Conservation (phyloP, 2,329 filamentous ascomycete genomes). For the Colletotrichum noveboracense region DNA sequence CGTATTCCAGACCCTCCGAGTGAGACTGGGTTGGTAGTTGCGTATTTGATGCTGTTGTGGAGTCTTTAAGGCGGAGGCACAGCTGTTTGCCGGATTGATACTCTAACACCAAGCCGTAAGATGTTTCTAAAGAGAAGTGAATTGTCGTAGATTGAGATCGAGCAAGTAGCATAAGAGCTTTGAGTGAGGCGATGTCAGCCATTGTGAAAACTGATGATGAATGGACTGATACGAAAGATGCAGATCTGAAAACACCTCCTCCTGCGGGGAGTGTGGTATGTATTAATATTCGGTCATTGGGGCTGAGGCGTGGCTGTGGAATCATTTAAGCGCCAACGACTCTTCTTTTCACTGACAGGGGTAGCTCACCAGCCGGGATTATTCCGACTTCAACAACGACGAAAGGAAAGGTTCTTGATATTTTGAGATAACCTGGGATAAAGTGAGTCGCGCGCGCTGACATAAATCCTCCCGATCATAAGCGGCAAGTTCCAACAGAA, state of each 20-base stretch:
- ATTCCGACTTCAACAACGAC: background rate
- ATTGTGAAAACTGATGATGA: background rate
- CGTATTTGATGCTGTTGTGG: background rate
- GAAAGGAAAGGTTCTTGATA: background rate
- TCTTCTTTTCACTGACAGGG: background rate
- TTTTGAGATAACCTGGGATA: background rate
- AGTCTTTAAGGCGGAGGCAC: background rate
- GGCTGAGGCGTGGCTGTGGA: background rate
- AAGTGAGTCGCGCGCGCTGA: background rate
- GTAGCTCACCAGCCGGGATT: background rate
- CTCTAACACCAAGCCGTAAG: background rate
- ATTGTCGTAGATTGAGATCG: background rate
- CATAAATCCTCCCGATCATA: background rate
- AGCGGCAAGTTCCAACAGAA: background rate
- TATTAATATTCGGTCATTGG: background rate
- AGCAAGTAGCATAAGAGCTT: background rate
- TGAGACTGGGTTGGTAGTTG: background rate
- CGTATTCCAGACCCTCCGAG: background rate
- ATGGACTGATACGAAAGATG: background rate
- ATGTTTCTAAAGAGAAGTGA: background rate
- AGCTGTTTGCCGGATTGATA: background rate
- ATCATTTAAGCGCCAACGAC: background rate
- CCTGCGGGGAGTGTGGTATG: background rate
- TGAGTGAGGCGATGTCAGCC: background rate
- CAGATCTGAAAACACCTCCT: background rate